Percentiles rank a stretch among this genome's conserved stretches.
These are phyloP conservation scores for Clathrospora elynae DNA, from an alignment of 2,329 filamentous ascomycete species.

Conservation along the genomic window DNA sequence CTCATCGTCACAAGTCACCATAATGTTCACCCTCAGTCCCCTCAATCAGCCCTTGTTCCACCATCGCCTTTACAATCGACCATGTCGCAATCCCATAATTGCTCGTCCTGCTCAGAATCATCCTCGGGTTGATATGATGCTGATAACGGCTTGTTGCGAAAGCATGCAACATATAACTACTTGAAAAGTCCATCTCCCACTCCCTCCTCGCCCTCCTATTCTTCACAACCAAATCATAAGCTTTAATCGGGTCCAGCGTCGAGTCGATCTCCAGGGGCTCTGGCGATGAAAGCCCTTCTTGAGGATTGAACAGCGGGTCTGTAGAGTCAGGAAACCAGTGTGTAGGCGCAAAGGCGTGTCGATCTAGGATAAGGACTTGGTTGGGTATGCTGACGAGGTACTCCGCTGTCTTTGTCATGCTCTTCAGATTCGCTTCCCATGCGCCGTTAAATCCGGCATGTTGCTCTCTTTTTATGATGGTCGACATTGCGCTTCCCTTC, in stretches of 20 bases:
- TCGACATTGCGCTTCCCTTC: conserved; percentile 22
- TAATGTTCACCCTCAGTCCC: conserved; percentile 10
- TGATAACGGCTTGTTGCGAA: conserved; percentile 10
- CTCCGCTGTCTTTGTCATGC: conserved; percentile 17
- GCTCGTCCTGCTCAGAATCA: conserved; percentile 18
- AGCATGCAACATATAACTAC: conserved; percentile 27
- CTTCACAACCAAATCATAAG: conserved; percentile 16
- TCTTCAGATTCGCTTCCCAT: conserved; percentile 21
- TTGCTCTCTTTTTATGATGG: conserved; percentile 24
- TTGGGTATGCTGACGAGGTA: conserved; percentile 17
- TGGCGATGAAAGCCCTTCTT: conserved; percentile 11
- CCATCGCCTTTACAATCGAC: conserved; percentile 22
- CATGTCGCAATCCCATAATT: conserved; percentile 28
- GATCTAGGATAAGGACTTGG: conserved; percentile 25
- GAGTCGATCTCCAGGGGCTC: conserved; percentile 3
- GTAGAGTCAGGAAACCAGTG: conserved; percentile 17
- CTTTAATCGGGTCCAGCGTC: conserved; percentile 13
- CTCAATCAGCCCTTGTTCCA: conserved; percentile 16
- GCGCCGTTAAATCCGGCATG: conserved; percentile 22
- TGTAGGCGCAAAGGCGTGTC: conserved; percentile 23
- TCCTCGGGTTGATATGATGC: conserved; percentile 17
- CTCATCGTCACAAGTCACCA: too few species aligned
- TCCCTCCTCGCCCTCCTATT: conserved; percentile 13
- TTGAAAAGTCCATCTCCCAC: conserved; percentile 25
- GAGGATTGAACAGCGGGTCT: conserved; percentile 13